phyloP scores from a whole-genome alignment of 257 asterid species.

The Solanum habrochaites region DNA sequence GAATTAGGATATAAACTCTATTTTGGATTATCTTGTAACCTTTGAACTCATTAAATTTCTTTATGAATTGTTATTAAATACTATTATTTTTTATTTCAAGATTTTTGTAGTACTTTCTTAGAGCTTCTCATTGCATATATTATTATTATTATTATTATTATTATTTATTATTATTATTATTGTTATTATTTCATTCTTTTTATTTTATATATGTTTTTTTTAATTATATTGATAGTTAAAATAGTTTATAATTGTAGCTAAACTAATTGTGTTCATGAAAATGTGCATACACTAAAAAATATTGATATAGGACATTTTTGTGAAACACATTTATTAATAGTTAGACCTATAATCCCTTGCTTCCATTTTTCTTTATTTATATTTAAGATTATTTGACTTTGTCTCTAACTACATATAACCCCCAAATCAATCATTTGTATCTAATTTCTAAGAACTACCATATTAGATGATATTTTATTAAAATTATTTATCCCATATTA shows the following conservation, averaged over 20 bases:
- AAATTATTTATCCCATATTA: no score
- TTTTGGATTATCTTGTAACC: not conserved
- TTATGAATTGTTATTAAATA: not conserved
- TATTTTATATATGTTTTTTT: not conserved
- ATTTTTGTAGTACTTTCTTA: not conserved
- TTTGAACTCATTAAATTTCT: not conserved
- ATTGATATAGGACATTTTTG: not conserved
- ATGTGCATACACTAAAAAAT: not conserved
- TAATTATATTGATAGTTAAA: not conserved
- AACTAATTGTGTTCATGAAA: not conserved
- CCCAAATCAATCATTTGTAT: not conserved
- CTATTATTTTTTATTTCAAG: not conserved
- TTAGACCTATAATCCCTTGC: not conserved
- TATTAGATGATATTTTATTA: no score
- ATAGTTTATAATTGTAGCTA: not conserved
- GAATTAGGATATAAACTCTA: not conserved
- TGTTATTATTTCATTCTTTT: not conserved
- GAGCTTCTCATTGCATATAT: not conserved
- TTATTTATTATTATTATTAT: no score
- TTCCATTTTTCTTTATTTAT: not conserved
- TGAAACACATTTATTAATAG: not conserved
- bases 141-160: not conserved
- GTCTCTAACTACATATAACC: not conserved
- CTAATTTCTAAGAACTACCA: not conserved
- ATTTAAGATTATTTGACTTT: not conserved